Base-by-base conservation (phyloP, 768 basidiomycete species). In the Leucogyrophana mollusca region DNA sequence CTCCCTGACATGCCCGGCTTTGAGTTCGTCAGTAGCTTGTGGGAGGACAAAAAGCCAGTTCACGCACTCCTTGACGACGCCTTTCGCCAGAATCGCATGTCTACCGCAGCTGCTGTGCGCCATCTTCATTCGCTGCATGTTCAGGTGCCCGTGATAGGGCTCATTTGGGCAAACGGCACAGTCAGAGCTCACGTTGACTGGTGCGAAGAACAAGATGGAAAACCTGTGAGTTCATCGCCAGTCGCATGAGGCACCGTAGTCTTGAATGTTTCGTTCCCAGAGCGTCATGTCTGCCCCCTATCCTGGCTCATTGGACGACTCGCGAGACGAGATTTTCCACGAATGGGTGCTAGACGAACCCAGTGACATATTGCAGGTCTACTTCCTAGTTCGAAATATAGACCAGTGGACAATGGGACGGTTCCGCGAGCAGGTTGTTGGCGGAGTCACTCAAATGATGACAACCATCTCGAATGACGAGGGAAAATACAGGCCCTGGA, bases 41-140 rank as follows among this genome's bases (percentile, higher is more conserved):
- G 76, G 76, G 78, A 82, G 53, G 79, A 82, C 61, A 82, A 82
- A 67, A 82, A 80, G 45, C 74, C 77, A 0, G 62, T 70, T 9
- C 74, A 79, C 36, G 54, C 65, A 4, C 57, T 76, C 50, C 67
- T 77, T 2, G 77, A 76, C 36, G 73, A 76, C 46, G 80, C 80
- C 1, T 79, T 79, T 55, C 62, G 80, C 18, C 80, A 81, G 58
- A 82, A 82, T 54, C 65, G 80, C 21, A 79, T 82, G 65, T 65
- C 79, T 1, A 79, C 77, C 4, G 68, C 79, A 9, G 67, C 77
- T 3, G 71, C 71, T 4, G 70, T 66, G 2, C 71, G 80, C 2
- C 80, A 81, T 53, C 60, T 80, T 18, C 69, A 77, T 40, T 74
- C 78, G 13, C 56, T 79, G 20, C 61, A 64, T 33, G 62, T 82